These are phyloP conservation scores for Fusarium guadeloupense DNA, from an alignment of 2,329 filamentous ascomycete genomes.

Conservation along the genomic window DNA sequence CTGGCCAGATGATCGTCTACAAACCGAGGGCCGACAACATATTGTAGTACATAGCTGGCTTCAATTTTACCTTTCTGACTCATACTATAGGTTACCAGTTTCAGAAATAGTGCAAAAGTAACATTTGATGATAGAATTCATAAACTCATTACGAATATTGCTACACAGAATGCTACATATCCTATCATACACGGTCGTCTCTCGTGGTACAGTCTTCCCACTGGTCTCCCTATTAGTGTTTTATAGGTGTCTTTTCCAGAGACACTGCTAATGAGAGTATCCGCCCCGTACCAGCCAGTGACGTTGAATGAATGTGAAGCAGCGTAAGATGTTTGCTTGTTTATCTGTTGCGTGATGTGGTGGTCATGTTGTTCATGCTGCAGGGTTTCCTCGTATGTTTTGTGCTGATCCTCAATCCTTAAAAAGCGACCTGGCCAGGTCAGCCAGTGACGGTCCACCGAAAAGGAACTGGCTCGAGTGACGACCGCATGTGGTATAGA, in stretches of 20 bases:
- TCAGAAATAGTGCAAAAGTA: slow-evolving; percentile 4
- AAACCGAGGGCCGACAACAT: slow-evolving; percentile 2
- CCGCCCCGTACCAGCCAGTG: slow-evolving; percentile 44
- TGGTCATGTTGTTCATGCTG: slow-evolving; percentile 12
- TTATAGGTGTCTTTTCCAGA: slow-evolving; percentile 15
- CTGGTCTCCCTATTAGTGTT: slow-evolving; percentile 1
- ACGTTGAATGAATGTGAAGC: slow-evolving; percentile 29
- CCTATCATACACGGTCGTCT: slow-evolving; percentile 30
- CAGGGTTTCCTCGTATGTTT: slow-evolving; percentile 9
- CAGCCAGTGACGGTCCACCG: slow-evolving; percentile 57
- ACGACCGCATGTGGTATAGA: slow-evolving; percentile 64
- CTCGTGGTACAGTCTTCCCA: slow-evolving; percentile 25
- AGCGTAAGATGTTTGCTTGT: slow-evolving; percentile 13
- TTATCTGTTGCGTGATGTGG: slow-evolving; percentile 11
- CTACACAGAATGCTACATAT: slow-evolving; percentile 28
- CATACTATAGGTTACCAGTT: background rate
- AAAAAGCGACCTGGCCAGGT: slow-evolving; percentile 55
- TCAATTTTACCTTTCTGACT: background rate
- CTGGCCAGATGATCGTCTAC: slow-evolving; percentile 7
- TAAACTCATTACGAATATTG: slow-evolving; percentile 37
- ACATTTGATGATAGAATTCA: slow-evolving; percentile 24
- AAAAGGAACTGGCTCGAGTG: slow-evolving; percentile 65
- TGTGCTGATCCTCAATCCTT: slow-evolving; percentile 39
- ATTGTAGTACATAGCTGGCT: background rate
- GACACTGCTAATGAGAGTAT: slow-evolving; percentile 27